Evolutionary conservation across 1,284 basidiomycete species (phyloP), one percentile per base, ranked within the genome.

Genomic region (Pulveroboletus sp.): DNA sequence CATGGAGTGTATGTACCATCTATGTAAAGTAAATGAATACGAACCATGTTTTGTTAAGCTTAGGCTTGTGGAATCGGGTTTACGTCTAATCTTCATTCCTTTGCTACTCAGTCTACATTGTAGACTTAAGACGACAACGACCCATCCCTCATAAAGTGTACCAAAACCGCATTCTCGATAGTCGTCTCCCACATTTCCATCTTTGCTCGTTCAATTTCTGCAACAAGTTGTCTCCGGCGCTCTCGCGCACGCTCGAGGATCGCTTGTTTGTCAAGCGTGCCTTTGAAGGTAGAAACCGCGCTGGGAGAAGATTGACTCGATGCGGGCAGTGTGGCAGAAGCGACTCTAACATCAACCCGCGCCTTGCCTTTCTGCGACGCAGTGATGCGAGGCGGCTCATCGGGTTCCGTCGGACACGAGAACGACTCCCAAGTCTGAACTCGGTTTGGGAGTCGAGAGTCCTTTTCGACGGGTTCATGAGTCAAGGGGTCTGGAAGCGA

Each of bases 151-250:
- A 64, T 72, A 49, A 89, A 64, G 58, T 83, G 78, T 33, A 79
- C 75, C 64, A 91, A 74, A 55, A 82, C 84, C 29, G 85, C 87
- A 62, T 87, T 82, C 72, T 91, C 89, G 52, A 91, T 79, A 43
- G 84, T 86, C 48, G 81, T 80, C 72, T 89, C 86, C 89, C 89
- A 90, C 49, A 89, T 70, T 65, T 86, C 83, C 24, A 82, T 75
- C 66, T 85, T 85, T 24, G 84, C 81, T 48, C 75, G 75, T 54
- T 84, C 78, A 51, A 91, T 73, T 71, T 86, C 84, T n/a, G 73
- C 72, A 51, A 74, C 72, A 40, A 91, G 64, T 61, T 81, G 75
- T 53, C 71, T 72, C 56, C 81, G 78, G 63, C 81, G 77, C 60
- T 80, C 79, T 52, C 74, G 76, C 22, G 86, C 87, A 20, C 77